A percentile compares a stretch with the other conserved stretches of the same genome.
Conservation (phyloP, 495 filamentous ascomycete species). For the Eremomyces bilateralis region DNA sequence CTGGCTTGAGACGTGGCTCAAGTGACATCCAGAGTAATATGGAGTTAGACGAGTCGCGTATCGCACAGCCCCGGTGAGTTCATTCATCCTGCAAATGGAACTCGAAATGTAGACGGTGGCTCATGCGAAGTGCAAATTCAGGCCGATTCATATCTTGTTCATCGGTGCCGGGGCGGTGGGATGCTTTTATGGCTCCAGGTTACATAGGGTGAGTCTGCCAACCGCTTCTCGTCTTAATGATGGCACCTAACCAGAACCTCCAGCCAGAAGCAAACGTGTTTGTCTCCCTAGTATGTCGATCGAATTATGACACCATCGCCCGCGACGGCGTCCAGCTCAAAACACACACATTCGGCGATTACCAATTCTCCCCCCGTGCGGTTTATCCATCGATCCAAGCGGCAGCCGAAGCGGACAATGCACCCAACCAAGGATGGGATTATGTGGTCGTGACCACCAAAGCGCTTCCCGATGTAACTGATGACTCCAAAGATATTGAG, state of each 20-base stretch:
- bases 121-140: too few species aligned
- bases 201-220: not conserved
- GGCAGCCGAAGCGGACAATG: constrained; percentile 23
- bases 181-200: constrained; percentile 34
- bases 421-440: constrained; percentile 15
- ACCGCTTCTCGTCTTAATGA: not conserved
- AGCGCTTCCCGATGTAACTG: constrained; percentile 17
- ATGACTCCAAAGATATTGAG: constrained; percentile 19
- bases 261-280: constrained; percentile 22
- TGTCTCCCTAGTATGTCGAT: constrained; percentile 28
- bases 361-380: constrained; percentile 23
- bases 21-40: too few species aligned
- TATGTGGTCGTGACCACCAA: constrained; percentile 20
- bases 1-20: too few species aligned
- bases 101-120: too few species aligned
- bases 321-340: constrained; percentile 24
- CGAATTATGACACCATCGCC: constrained; percentile 30
- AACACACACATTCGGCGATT: constrained; percentile 31
- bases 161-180: constrained; percentile 37
- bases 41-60: too few species aligned
- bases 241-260: constrained; percentile 7
- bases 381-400: not conserved
- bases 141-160: constrained; percentile 27
- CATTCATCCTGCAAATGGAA: too few species aligned
- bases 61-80: too few species aligned